phyloP scores from a whole-genome alignment of 2,329 filamentous ascomycete genomes.

The Chaetomiaceae sp. region DNA sequence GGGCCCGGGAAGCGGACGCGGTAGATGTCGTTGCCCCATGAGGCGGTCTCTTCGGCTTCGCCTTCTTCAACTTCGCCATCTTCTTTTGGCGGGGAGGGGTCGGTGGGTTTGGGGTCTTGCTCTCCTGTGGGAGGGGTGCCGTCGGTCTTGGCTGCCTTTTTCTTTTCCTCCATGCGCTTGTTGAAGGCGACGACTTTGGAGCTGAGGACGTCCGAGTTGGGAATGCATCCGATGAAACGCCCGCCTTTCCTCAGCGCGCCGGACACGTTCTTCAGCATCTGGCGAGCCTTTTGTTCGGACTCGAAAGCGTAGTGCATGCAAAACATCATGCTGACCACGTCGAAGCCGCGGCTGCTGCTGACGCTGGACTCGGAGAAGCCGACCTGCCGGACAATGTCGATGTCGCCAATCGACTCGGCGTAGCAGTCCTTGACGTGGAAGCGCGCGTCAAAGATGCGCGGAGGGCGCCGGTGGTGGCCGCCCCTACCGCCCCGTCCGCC shows the following conservation, averaged over 20 bases:
- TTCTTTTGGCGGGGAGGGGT: slow-evolving; percentile 21
- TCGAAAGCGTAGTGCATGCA: slow-evolving; percentile 99
- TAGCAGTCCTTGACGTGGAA: slow-evolving; percentile 94
- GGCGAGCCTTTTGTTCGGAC: slow-evolving; percentile 79
- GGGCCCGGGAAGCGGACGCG: slow-evolving; percentile 80
- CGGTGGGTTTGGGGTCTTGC: slow-evolving; percentile 25
- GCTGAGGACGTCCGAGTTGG: slow-evolving; percentile 90
- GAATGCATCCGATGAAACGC: slow-evolving; percentile 89
- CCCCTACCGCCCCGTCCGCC: slow-evolving; percentile 50
- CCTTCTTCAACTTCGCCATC: slow-evolving; percentile 34
- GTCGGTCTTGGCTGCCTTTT: slow-evolving; percentile 31
- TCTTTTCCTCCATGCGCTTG: slow-evolving; percentile 39
- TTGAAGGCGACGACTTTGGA: slow-evolving; percentile 75
- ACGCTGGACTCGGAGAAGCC: slow-evolving; percentile 69
- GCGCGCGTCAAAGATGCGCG: slow-evolving; percentile 72
- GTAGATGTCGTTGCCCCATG: slow-evolving; percentile 94
- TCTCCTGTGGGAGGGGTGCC: slow-evolving; percentile 19
- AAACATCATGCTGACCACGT: slow-evolving; percentile 99
- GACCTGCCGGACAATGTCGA: slow-evolving; percentile 78
- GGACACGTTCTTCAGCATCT: slow-evolving; percentile 90
- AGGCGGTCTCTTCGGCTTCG: slow-evolving; percentile 59
- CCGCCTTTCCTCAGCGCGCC: slow-evolving; percentile 89
- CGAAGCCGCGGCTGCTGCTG: slow-evolving; percentile 75
- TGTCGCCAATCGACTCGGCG: slow-evolving; percentile 73
- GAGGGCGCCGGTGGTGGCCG: slow-evolving; percentile 43